Base-by-base conservation (phyloP, 1,284 basidiomycete species). In the Puccinia novopanici region DNA sequence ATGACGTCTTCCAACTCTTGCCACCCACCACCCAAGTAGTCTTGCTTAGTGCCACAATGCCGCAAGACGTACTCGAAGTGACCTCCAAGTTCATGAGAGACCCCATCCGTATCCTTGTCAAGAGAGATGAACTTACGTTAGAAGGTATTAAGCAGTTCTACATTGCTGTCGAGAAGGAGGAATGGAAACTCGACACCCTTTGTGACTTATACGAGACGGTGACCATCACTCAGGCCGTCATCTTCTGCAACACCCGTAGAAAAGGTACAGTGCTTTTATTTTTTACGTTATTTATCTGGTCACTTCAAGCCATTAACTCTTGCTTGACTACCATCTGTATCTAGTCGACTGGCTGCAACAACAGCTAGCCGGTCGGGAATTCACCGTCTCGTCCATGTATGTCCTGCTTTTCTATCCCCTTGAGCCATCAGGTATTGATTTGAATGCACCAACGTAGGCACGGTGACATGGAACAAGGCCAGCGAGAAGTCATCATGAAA, bases 101-200 rank as follows among this genome's bases (percentile, higher is more conserved):
- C 86, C 95, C 94, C 30, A 93, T 99, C 84, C 92, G 96, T 77
- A 98, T 99, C 85, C 91, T 99, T 82, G 97, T 99, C 87, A 98
- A 99, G 89, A 95, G 96, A 91, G 97, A 99, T 86, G 97, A 99
- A 87, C 90, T 99, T 89, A 99, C 97, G 70, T 89, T 99, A 78
- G 97, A 99, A 86, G 96, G 97, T 34, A 99, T 99, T 89, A 99
- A 98, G 87, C 97, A 99, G 86, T 99, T 99, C 89, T 99, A 98
- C 87, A 95, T 99, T 63, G 96, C 96, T 40, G 96, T 99, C 80
- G 97, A 99, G 88, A 98, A 98, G 88, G 97, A 99, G 87, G 97
- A 99, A 85, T 99, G 96, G 96, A 99, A 99, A 86, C 96, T 98
- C 84, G 97, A 99, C 87, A 99, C 96, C 0, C 89, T 99, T 27